Base-by-base conservation (phyloP, 2,329 filamentous ascomycete species). In the Neophaeococcomyces aloes region DNA sequence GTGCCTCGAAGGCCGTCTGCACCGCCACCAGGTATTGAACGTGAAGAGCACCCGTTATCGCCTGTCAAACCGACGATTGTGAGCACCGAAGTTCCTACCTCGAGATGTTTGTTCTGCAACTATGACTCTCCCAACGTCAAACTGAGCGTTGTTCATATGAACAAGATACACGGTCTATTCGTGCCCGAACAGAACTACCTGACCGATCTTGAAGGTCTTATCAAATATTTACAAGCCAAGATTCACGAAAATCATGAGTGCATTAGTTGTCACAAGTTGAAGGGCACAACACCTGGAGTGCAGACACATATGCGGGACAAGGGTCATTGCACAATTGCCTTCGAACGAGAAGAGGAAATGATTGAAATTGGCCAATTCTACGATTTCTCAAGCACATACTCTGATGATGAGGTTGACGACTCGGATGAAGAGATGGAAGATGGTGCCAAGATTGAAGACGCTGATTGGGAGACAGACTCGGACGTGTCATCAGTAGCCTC, bases 281-380 rank as follows among this genome's bases (percentile, higher is more conserved):
- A 91, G 59, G 77, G 81, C 50, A 88, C 81, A 10, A 72, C 83
- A 0, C 79, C 81, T 45, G 89, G 85, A 14, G 78, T 88, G 19
- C 88, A 95, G 60, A 95, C 88, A 0, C 91, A 98, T 62, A 98
- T 98, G 91, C 81, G 86, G 34, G 91, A 98, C 61, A 89, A 87
- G 60, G 83, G 86, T 1, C 91, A 98, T 65, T 96, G 89, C 74
- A 94, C 88, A 75, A 93, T 98, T 54, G 88, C 86, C 0, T 98
- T 89, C 62, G 79, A 81, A 40, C 82, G 80, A 0, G 86, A 95
- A 59, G 81, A 83, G 29, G 87, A 96, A 59, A 86, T 95, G 67
- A 75, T 96, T 23, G 86, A 93, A 44, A 86, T 98, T 57, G 91
- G 91, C 45, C 86, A 96, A 52, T 95, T 86, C 63, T 98, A 98